Evolutionary conservation across 306 rosid species (phyloP).

Genomic region (Cicer chorassanicum): DNA sequence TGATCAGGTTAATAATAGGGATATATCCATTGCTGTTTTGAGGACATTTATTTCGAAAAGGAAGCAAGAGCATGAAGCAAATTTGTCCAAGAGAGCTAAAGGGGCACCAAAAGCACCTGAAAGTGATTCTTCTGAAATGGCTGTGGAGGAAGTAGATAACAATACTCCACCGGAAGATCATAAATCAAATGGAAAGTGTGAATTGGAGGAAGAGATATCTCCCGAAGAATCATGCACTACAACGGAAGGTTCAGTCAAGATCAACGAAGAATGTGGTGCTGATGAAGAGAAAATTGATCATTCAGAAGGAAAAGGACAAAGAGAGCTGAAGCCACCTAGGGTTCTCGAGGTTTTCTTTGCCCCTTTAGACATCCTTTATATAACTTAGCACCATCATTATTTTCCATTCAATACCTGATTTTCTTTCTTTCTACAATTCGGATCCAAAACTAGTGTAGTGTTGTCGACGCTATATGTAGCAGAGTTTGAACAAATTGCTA

Average conservation of each 20-base stretch:
- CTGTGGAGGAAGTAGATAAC: constrained; percentile 52
- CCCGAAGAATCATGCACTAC: constrained; percentile 58
- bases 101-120: constrained; percentile 50
- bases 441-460: constrained; percentile 13
- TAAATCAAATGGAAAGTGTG: constrained; percentile 60
- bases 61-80: constrained; percentile 73
- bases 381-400: neutral
- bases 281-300: constrained; percentile 46
- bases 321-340: constrained; percentile 71
- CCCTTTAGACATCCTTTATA: constrained; percentile 12
- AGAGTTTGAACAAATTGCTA: too few species aligned
- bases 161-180: constrained; percentile 50
- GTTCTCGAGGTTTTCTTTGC: constrained; percentile 80
- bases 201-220: constrained; percentile 51
- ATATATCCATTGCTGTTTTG: constrained; percentile 91
- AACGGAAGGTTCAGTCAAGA: constrained; percentile 53
- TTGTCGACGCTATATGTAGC: too few species aligned
- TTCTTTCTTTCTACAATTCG: neutral
- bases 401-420: constrained; percentile 21
- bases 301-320: constrained; percentile 62
- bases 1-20: constrained; percentile 92
- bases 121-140: constrained; percentile 56
- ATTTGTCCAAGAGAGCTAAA: constrained; percentile 62
- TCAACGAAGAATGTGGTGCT: constrained; percentile 49
- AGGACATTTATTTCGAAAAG: constrained; percentile 73